Evolutionary conservation across 2,329 filamentous ascomycete genomes (phyloP), one percentile per base, ranked within the genome.

Genomic region (Aureobasidium zeae): DNA sequence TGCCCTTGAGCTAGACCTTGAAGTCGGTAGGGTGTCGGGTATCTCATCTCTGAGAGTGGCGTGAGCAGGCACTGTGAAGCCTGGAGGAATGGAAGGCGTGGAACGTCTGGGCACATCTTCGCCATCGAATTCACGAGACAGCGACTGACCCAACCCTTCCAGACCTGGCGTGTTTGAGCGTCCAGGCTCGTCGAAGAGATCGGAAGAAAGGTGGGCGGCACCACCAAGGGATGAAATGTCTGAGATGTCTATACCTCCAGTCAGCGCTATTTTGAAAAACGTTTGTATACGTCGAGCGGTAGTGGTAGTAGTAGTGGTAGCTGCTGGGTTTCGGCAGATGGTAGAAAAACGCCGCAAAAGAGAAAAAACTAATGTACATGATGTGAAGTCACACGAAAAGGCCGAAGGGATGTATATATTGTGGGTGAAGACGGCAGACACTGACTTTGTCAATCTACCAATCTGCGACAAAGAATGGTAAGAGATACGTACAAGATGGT

Each of bases 21-120:
- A 44, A 21, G 51, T 49, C 9, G 62, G 58, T 25, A 53, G 47
- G 49, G 43, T 43, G 6, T 47, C 49, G 26, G 49, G 34, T 4
- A 30, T 15, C 10, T 43, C 39, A 8, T 45, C 42, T 21, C 31
- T 45, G 19, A 24, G 9, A 4, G 42, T 32, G 2, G 42, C 7
- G 8, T 30, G 11, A 10, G 37, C 32, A 10, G 42, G 42, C 51
- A 20, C 42, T 12, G 63, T 57, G 21, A 71, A 63, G 4, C 67
- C 67, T 13, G 68, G 68, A 10, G 68, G 68, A 20, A 70, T 59
- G 1, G 63, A 62, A 1, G 67, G 67, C 8, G 67, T 70, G 11
- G 65, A 56, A 17, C 63, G 61, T 25, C 65, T 41, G 7, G 35
- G 42, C 2, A 30, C 17, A n/a, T 47, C 45, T 5, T 36, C 60